A percentile compares a stretch with the other conserved stretches of the same genome.
Conservation (phyloP, 192 early-diverging fungal species). For the Podila epicladia region DNA sequence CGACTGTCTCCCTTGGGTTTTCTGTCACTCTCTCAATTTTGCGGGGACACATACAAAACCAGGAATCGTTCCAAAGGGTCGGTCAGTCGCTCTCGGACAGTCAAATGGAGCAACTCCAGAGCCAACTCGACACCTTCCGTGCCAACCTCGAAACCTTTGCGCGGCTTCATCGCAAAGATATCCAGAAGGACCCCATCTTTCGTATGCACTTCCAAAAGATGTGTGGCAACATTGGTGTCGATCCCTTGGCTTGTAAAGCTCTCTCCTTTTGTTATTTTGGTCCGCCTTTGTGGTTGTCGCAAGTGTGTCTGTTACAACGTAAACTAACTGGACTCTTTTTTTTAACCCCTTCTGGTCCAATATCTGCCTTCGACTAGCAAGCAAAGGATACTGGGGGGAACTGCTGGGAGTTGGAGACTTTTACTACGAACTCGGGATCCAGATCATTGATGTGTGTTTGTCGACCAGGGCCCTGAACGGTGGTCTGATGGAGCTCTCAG, state of each 20-base stretch:
- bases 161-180: constrained; percentile 84
- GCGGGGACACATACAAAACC: not conserved
- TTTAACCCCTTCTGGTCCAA: constrained; percentile 16
- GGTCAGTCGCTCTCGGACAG: constrained; percentile 36
- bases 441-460: constrained; percentile 91
- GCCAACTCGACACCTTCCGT: constrained; percentile 79
- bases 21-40: not conserved
- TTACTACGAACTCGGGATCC: constrained; percentile 96
- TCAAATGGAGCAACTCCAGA: constrained; percentile 59
- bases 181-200: constrained; percentile 86
- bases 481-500: constrained; percentile 88
- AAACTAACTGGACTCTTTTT: not conserved
- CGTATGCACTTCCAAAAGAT: constrained; percentile 91
- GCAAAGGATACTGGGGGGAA: constrained; percentile 97
- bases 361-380: constrained; percentile 59
- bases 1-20: not conserved
- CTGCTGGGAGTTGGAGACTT: constrained; percentile 96
- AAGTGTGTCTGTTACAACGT: not conserved
- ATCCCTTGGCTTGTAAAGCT: constrained; percentile 85
- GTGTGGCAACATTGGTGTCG: constrained; percentile 94
- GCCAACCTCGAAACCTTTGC: constrained; percentile 89
- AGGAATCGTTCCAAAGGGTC: constrained; percentile 43
- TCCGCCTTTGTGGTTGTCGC: not conserved
- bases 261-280: not conserved
- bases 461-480: constrained; percentile 87